phyloP scores from a whole-genome alignment of 371 early-diverging fungal species.

The Homolaphlyctis polyrhiza region DNA sequence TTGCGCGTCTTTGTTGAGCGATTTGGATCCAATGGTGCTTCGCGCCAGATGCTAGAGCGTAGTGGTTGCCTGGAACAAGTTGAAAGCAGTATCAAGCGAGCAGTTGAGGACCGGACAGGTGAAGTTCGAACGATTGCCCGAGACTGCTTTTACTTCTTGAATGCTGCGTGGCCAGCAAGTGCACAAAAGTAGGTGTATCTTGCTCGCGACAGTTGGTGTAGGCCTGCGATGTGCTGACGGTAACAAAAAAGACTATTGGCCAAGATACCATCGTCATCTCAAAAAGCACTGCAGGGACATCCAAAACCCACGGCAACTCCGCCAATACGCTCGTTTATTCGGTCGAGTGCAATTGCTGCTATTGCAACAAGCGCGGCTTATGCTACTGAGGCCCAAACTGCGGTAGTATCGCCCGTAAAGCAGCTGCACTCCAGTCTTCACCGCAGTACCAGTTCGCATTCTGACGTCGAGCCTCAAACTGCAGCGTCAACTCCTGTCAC shows the following conservation, averaged over 20 bases:
- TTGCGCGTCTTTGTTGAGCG: slow-evolving; percentile 18
- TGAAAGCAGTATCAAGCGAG: slow-evolving; percentile 30
- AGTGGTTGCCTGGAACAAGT: slow-evolving; percentile 19
- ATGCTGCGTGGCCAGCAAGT: slow-evolving; percentile 28
- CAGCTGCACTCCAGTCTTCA: no score
- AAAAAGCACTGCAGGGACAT: neutral
- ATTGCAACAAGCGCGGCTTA: no score
- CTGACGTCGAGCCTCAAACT: no score
- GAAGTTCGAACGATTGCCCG: slow-evolving; percentile 33
- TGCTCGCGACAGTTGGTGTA: neutral
- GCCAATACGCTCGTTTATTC: no score
- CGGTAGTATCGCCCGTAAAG: no score
- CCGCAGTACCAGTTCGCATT: no score
- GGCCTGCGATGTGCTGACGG: neutral
- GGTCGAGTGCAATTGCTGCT: no score
- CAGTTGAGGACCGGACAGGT: slow-evolving; percentile 32
- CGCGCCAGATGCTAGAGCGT: slow-evolving; percentile 11
- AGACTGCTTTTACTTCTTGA: slow-evolving; percentile 20
- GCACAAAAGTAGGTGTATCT: slow-evolving; percentile 24
- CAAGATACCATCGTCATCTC: no score
- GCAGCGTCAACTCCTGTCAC: no score
- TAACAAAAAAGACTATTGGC: neutral
- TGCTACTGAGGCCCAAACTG: no score
- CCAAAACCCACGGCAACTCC: neutral
- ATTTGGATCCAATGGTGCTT: slow-evolving; percentile 8